phyloP scores from a whole-genome alignment of 768 basidiomycete species.

The Termitomyces sp. region DNA sequence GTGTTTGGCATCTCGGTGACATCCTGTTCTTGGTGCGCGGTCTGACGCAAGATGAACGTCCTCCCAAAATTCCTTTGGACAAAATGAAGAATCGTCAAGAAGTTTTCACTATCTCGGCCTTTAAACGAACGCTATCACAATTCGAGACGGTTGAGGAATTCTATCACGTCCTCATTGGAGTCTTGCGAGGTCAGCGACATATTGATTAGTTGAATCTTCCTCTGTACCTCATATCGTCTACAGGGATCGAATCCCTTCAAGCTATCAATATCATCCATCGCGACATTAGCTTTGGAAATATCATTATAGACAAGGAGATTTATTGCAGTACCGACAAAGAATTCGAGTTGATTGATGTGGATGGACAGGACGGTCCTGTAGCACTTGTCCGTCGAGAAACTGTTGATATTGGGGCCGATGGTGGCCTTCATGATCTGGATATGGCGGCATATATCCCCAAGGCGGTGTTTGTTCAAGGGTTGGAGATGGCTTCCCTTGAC shows the following conservation, averaged over 20 bases:
- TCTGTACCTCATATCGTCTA: not conserved
- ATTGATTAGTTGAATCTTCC: not conserved
- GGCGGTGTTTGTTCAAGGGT: too few relatives aligned
- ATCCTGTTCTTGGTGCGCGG: not conserved
- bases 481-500: not conserved
- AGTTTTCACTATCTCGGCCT: not conserved
- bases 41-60: not conserved
- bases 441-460: not conserved
- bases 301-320: not conserved
- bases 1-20: not conserved
- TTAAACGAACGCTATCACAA: not conserved
- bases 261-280: not conserved
- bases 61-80: not conserved
- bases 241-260: not conserved
- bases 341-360: not conserved
- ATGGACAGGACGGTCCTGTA: not conserved
- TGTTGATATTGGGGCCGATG: not conserved
- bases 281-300: not conserved
- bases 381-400: not conserved
- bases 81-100: not conserved
- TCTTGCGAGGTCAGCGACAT: not conserved
- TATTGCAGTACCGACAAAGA: not conserved
- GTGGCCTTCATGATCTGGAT: not conserved
- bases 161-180: not conserved
- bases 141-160: not conserved